Evolutionary conservation across 345 rosid species (phyloP), one percentile per base, ranked within the genome.

Genomic region (Physaria fendleri): DNA sequence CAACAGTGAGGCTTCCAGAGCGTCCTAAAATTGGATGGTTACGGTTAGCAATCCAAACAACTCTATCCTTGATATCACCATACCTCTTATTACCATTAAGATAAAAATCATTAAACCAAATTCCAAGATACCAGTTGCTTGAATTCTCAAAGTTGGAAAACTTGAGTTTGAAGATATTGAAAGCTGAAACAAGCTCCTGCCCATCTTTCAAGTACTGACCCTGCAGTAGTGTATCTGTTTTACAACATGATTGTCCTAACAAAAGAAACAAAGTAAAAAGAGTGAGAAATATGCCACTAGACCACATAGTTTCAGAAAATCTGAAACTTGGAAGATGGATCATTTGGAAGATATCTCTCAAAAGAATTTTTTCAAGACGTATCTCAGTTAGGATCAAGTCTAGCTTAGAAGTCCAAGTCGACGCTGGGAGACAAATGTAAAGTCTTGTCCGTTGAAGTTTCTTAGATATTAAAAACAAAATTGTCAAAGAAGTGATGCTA

Each of bases 1-100:
- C 78, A 9, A 79, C 50, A 0, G 14, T 29, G 13, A 76, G 78
- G 52, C 59, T 29, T 33, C 71, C 71, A 12, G 59, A 15, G 34
- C 29, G 24, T 46, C 32, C 58, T 3, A 14, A 2, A 5, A 72
- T 11, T 6, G 71, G 72, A 35, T 13, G 20, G 50, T 72, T 32
- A 17, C 68, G 59, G 51, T 72, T 69, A 12, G 69, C 75, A 48
- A 74, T 56, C 81, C 77, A 78, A 6, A 78, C 71, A 33, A 59
- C 22, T 22, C 20, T 59, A 20, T 64, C 37, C 12, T 55, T 35
- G 20, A 45, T 14, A 16, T 27, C 47, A 45, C 2, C 25, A 52
- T 50, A 17, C 4, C 23, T 24, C 0, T n/a, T 2, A 1, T 59
- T 33, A 42, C 47, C 73, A 10, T 7, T 20, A 53, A 68, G 68